Evolutionary conservation across 352 stramenopile species (phyloP).

Genomic region (Globisporangium apiculatum): DNA sequence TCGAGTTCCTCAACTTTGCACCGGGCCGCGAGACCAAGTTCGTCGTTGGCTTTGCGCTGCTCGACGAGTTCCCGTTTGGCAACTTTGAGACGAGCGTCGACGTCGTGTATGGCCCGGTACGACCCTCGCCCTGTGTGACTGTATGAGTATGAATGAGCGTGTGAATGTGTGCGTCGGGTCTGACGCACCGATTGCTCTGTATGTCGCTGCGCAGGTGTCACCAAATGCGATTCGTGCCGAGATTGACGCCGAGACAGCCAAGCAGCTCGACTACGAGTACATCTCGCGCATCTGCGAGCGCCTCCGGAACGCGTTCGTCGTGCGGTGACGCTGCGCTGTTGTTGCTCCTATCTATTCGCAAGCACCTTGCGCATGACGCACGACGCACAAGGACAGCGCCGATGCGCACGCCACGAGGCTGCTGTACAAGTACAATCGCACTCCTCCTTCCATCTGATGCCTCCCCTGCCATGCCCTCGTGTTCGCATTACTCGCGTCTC

Average conservation of each 20-base stretch:
- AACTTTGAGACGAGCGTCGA: slow-evolving; percentile 34
- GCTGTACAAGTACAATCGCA: no score
- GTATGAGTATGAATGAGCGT: neutral
- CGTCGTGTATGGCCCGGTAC: slow-evolving; percentile 44
- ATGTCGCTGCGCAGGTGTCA: slow-evolving; percentile 35
- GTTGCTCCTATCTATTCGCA: neutral
- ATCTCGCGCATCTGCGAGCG: slow-evolving; percentile 45
- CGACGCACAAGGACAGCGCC: no score
- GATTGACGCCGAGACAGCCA: slow-evolving; percentile 33
- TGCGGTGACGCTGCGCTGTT: slow-evolving; percentile 14
- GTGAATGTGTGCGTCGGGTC: neutral
- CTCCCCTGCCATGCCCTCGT: no score
- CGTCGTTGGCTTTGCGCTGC: slow-evolving; percentile 43
- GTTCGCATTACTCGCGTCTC: no score
- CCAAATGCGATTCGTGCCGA: slow-evolving; percentile 34
- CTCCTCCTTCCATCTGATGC: no score
- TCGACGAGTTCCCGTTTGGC: slow-evolving; percentile 43
- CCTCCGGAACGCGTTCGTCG: slow-evolving; percentile 36
- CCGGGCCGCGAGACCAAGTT: slow-evolving; percentile 29
- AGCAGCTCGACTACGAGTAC: slow-evolving; percentile 33
- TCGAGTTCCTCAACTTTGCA: slow-evolving; percentile 60
- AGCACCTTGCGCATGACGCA: no score
- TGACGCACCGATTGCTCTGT: slow-evolving; percentile 1
- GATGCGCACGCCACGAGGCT: no score
- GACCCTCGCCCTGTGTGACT: neutral